Base-by-base conservation (phyloP, 257 asterid species). In the Misopates orontium region DNA sequence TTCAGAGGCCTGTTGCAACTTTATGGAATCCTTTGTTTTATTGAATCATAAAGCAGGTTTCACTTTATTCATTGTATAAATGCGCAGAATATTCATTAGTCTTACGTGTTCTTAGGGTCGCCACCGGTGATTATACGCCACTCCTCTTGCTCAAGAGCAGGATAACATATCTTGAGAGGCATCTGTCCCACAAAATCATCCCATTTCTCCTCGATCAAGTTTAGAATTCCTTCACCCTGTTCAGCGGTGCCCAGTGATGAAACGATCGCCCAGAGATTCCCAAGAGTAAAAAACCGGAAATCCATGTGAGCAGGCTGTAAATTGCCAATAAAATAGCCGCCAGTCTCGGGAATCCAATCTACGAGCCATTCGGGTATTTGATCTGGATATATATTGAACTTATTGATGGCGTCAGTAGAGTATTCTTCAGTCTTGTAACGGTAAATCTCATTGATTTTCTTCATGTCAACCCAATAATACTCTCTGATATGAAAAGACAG, bases 101-200 rank as follows among this genome's bases (percentile, higher is more conserved):
- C 96, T 83, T 77, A 91, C 98, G 96, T 89, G 56, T 89, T 91
- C 87, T 91, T 89, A 48, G 98, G 98, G 75, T 91, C 98, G 11
- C 96, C 84, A 19, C 98, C 98, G 1, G 96, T 89, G 79, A 91
- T 85, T 74, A 91, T 80, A 56, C 95, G 95, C 98, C 98, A 91
- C 74, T 91, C 96, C 23, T 87, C 98, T 15, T 67, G 64, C 80
- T 91, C 96, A 67, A 91, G 64, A 63, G 98, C 98, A 47, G 98
- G 98, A 81, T 80, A 91, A 78, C 96, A 87, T 45, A 89, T 89
- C 87, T 91, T 91, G 72, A 91, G 84, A 41, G 98, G 98, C 95
- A 87, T 89, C 63, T 74, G 77, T 15, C 84, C 96, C 59, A 87
- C 86, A 16, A 91, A 83, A 75, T 91, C 96, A 28, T 87, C 95